A percentile compares a stretch with the other conserved stretches of the same genome.
phyloP scores from a whole-genome alignment of 495 filamentous ascomycete species.

The Xylaria nigripes region DNA sequence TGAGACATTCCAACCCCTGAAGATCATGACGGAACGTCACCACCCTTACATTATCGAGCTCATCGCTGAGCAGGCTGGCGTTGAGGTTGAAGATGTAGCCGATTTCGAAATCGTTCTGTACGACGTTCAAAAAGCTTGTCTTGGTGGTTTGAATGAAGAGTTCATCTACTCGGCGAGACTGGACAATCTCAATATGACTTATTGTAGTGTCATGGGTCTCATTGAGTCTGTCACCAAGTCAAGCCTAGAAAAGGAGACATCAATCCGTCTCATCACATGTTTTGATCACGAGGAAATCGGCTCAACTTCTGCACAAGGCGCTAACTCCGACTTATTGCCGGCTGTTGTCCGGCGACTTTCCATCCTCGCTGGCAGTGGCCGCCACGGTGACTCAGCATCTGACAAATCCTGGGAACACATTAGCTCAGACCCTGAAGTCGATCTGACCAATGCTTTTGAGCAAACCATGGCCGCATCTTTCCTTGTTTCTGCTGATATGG shows the following conservation, averaged over 20 bases:
- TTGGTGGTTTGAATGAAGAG: slow-evolving; percentile 87
- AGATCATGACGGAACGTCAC: slow-evolving; percentile 72
- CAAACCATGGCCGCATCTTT: slow-evolving; percentile 89
- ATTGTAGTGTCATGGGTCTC: slow-evolving; percentile 72
- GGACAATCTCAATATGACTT: slow-evolving; percentile 93
- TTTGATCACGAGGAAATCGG: slow-evolving; percentile 99
- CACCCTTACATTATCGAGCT: slow-evolving; percentile 79
- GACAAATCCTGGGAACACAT: slow-evolving; percentile 47
- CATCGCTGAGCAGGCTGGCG: slow-evolving; percentile 71
- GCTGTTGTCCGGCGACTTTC: slow-evolving; percentile 82
- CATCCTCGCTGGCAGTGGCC: slow-evolving; percentile 50
- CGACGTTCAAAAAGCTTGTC: slow-evolving; percentile 81
- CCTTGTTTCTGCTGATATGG: slow-evolving; percentile 95
- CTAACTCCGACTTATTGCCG: slow-evolving; percentile 85
- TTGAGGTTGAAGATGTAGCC: slow-evolving; percentile 59
- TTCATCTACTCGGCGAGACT: slow-evolving; percentile 88
- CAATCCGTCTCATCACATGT: slow-evolving; percentile 79
- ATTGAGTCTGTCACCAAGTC: slow-evolving; percentile 58
- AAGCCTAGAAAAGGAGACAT: slow-evolving; percentile 63
- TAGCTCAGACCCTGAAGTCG: slow-evolving; percentile 40
- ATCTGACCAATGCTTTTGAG: slow-evolving; percentile 74
- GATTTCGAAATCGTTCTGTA: slow-evolving; percentile 97
- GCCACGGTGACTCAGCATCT: slow-evolving; percentile 28
- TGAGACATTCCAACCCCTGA: slow-evolving; percentile 62
- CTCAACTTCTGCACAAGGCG: slow-evolving; percentile 82